Evolutionary conservation across 768 basidiomycete genomes (phyloP), one percentile per base, ranked within the genome.

Genomic region (Trametes meyenii): DNA sequence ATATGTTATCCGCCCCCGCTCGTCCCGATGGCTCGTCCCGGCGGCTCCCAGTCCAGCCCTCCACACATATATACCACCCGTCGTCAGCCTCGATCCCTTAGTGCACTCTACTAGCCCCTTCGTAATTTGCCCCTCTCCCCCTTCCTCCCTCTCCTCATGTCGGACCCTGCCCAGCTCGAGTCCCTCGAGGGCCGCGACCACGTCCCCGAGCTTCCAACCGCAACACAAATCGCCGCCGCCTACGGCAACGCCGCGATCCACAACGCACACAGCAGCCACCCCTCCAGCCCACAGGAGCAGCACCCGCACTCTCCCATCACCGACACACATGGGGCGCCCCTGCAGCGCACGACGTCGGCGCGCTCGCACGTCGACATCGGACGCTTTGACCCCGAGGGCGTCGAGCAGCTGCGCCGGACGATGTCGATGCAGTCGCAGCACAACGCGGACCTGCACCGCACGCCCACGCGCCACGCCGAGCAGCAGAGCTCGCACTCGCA

Each of bases 341-440:
- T 54, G 26, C 23, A 29, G 4, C 54, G 56, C 14, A 42, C 48
- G n/a, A 19, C 29, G 17, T 55, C 58, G 16, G 16, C n/a, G n/a
- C 26, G 48, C 1, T 63, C 61, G 17, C 64, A 56, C 57, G 79
- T 83, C 3, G 71, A 75, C 24, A 58, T 83, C 19, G 81, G 79
- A 48, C 79, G 78, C 64, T 86, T 87, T 65, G 85, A 88, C 69
- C 83, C 80, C 1, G 66, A 66, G 19, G 86, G 85, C 10, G 78
- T 84, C 38, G 69, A 66, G 3, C 64, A 75, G 46, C 75, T 85
- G 5, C 72, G 72, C 12, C 69, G 71, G 63, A 77, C 73, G 4
- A 62, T 83, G 58, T 71, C 63, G 12, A 69, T 74, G 58, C 58
- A 55, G 49, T 59, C 62, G 14, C 45, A 63, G 48, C 42, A 59